phyloP scores from a whole-genome alignment of 2,329 filamentous ascomycete species.

The Leptographium lundbergii region DNA sequence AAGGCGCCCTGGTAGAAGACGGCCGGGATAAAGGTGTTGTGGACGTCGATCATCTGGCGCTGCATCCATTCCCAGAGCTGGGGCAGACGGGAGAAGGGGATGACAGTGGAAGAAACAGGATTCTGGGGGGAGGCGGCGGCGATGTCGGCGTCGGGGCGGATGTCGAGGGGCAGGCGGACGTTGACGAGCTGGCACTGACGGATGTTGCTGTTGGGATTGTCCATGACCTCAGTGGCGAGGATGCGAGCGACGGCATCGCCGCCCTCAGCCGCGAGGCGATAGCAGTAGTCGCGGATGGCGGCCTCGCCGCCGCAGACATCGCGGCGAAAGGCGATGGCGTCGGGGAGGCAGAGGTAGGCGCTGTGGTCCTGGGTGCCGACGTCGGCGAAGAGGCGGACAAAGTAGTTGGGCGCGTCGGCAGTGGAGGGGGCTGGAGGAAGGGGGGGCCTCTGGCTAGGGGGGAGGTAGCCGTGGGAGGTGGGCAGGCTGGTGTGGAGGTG shows the following conservation, averaged over 20 bases:
- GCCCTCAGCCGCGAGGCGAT: slow-evolving; percentile 39
- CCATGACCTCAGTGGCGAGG: slow-evolving; percentile 51
- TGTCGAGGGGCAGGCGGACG: slow-evolving; percentile 41
- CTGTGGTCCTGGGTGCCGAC: slow-evolving; percentile 53
- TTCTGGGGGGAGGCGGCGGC: background rate
- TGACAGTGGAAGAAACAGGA: background rate
- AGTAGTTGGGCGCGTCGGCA: slow-evolving; percentile 31
- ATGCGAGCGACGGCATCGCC: slow-evolving; percentile 41
- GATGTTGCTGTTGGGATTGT: slow-evolving; percentile 36
- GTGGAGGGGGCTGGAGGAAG: slow-evolving; percentile 1
- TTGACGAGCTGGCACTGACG: slow-evolving; percentile 49
- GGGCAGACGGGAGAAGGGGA: slow-evolving; percentile 10
- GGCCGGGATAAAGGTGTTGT: slow-evolving; percentile 46
- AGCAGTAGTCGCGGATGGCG: slow-evolving; percentile 45
- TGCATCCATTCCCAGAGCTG: slow-evolving; percentile 25
- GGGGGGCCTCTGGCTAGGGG: background rate
- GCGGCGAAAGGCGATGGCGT: slow-evolving; percentile 48
- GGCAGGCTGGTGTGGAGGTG: slow-evolving; percentile 55
- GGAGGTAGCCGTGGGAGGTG: slow-evolving; percentile 52
- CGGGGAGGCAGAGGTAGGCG: slow-evolving; percentile 48
- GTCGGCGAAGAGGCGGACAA: slow-evolving; percentile 51
- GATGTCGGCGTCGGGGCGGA: slow-evolving; percentile 5
- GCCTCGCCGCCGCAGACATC: slow-evolving; percentile 52
- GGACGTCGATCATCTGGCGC: slow-evolving; percentile 24
- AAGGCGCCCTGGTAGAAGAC: slow-evolving; percentile 40